Evolutionary conservation across 805 yeast species (phyloP), one percentile per base, ranked within the genome.

Genomic region (Yarrowia yakushimensis): DNA sequence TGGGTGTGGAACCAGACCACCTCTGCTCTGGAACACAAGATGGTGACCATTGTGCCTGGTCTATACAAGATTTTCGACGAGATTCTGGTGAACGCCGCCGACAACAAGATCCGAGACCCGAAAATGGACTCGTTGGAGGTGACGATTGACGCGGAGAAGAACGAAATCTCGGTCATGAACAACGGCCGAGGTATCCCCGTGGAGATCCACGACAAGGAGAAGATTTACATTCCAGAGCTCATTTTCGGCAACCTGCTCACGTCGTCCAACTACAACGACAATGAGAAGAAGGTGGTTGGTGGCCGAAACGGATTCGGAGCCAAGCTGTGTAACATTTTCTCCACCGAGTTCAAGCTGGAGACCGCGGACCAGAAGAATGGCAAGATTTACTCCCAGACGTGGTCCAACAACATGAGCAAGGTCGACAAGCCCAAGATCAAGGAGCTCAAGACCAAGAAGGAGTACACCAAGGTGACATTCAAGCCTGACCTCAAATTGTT

Each of bases 281-380:
- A 93, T 66, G 89, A 94, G 71, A 89, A 90, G 75, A 94, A 94
- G 74, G 97, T 94, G 33, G 90, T 96, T 1, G 99, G 99, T 78
- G 99, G 99, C 74, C 85, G 99, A 79, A 94, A 94, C 73, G 99
- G 99, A 66, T 94, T 85, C 72, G 99, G 99, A 75, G 99, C 99
- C 54, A 94, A 94, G 71, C 75, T 94, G 63, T 94, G 99, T 83
- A 94, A 94, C 74, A 94, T 94, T 66, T 94, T 93, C 74, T 90
- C 97, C 25, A 88, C 91, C 4, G 86, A 87, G 69, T 94, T 94
- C 71, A 81, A 79, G 13, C 81, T 94, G 28, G 97, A 91, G 72
- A 94, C 99, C 7, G 93, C 96, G 18, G 97, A 94, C 74, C 81
- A 84, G 60, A 75, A 72, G 46, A 77, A 79, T 11, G 85, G 82